Evolutionary conservation across 768 basidiomycete genomes (phyloP), one percentile per base, ranked within the genome.

Genomic region (Auricularia sp.): DNA sequence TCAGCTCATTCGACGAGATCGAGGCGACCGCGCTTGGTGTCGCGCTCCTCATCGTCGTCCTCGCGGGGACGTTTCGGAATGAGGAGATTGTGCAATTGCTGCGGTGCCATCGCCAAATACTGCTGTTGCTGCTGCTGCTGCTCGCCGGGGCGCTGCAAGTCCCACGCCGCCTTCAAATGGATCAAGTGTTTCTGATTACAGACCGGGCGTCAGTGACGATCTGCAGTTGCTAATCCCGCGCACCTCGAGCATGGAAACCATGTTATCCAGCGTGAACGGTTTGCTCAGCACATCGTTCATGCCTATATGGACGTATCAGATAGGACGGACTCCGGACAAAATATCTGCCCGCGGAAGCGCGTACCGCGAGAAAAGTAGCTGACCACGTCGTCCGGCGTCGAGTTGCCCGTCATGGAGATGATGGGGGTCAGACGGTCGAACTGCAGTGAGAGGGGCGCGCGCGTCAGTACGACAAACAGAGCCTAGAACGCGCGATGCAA

Each of bases 201-300:
- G 29, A 29, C 39, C 39, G 8, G 47, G 47, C 18, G 47, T 51
- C 47, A 51, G 21, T 18, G 44, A 45, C 10, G 44, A 10, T 45
- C 47, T 18, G 47, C 47, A 51, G 18, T 8, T 21, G 21, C 21
- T 6, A 16, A 10, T 13, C 47, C 11, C 47, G 34, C 75, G 51
- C 63, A 91, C 90, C 78, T 98, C 96, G 67, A 98, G 86, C 86
- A 98, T 94, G 67, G 89, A 87, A 58, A 96, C 77, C 37, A 98
- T 77, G 16, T 91, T 90, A 72, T 94, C 87, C 74, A 93, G 92
- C n/a, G 92, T 96, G 77, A 98, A 98, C 3, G 96, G 96, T 74
- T 98, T 98, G 7, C 94, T 90, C n/a, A 98, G 79, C 65, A 97
- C 90, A 76, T 98, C 95, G 75, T 96, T 98, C 95, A 98, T 98